Conservation (phyloP, 2,329 filamentous ascomycete genomes). For the Trichoderma polysporum region DNA sequence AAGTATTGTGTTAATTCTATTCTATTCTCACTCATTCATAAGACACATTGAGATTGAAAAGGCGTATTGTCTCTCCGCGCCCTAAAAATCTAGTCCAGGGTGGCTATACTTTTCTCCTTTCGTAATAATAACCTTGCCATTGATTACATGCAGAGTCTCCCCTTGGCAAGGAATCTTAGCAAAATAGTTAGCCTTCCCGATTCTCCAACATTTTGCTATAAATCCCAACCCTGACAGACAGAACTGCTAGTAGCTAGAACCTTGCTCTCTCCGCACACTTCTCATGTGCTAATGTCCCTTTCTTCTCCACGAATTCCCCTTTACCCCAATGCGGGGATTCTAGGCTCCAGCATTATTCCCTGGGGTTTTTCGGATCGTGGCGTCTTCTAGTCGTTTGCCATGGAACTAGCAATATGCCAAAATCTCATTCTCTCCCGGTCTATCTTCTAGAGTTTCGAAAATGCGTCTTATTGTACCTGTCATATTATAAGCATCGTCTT, state of each 20-base stretch:
- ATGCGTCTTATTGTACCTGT: not conserved
- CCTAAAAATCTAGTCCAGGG: no score
- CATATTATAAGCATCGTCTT: not conserved
- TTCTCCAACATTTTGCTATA: not conserved
- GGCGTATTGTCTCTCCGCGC: no score
- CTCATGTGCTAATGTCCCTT: not conserved
- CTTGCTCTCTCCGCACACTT: not conserved
- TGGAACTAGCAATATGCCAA: not conserved
- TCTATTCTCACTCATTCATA: not conserved
- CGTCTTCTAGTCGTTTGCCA: conserved; percentile 2
- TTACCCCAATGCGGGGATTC: not conserved
- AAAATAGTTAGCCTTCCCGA: not conserved
- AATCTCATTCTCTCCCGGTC: not conserved
- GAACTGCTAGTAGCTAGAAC: not conserved
- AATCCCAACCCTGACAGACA: not conserved
- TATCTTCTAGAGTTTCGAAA: not conserved
- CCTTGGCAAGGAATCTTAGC: not conserved
- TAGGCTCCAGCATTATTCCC: not conserved
- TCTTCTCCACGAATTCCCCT: not conserved
- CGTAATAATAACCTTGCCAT: not conserved
- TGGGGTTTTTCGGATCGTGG: not conserved
- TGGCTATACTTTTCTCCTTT: not conserved
- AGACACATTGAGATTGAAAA: no score
- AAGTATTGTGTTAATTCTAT: not conserved
- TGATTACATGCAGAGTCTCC: not conserved